Base-by-base conservation (phyloP, 164 flowering plant species). In the Chloranthus sessilifolius region DNA sequence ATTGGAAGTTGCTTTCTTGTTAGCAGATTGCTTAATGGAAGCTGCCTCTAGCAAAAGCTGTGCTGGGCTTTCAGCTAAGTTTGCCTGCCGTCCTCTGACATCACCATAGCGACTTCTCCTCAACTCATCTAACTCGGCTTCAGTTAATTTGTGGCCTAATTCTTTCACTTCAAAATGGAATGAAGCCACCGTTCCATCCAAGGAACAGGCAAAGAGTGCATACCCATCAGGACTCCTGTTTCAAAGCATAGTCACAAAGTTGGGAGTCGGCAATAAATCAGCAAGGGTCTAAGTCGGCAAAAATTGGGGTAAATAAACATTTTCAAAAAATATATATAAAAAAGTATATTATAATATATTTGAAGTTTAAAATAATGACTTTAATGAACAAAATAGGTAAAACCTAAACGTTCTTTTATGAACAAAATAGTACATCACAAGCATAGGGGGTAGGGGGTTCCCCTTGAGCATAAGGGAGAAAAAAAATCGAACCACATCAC, bases 181-280 rank as follows among this genome's bases (percentile, higher is more conserved):
- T 34, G 84, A 83, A 25, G 97, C 88, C 47, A 83, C 82, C 3
- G 96, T 78, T 51, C 99, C 99, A 62, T 94, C 99, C 74, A 94
- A 75, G 55, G 99, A 92, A 64, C 99, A 92, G 11, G 99, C 99
- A 69, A 92, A 84, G 24, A 92, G 83, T 22, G 88, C 76, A 78
- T 86, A 92, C 3, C 99, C 99, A 78, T 94, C 99, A 53, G 99
- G 89, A 58, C 97, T 92, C 99, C 99, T 92, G 83, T 63, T 65
- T 3, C 24, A 40, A 26, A 65, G 42, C 28, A 29, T 11, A 29
- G 14, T 48, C 1, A 4, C 28, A 43, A 43, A 39, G 14, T n/a
- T n/a, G n/a, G n/a, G n/a, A n/a, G n/a, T n/a, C n/a, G n/a, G n/a
- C n/a, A n/a, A n/a, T n/a, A n/a, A n/a, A n/a, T n/a, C n/a, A n/a